A percentile compares a stretch with the other conserved stretches of the same genome.
These are phyloP conservation scores for Selenicereus undatus DNA, from an alignment of 148 eudicot genomes.

Conservation along the genomic window DNA sequence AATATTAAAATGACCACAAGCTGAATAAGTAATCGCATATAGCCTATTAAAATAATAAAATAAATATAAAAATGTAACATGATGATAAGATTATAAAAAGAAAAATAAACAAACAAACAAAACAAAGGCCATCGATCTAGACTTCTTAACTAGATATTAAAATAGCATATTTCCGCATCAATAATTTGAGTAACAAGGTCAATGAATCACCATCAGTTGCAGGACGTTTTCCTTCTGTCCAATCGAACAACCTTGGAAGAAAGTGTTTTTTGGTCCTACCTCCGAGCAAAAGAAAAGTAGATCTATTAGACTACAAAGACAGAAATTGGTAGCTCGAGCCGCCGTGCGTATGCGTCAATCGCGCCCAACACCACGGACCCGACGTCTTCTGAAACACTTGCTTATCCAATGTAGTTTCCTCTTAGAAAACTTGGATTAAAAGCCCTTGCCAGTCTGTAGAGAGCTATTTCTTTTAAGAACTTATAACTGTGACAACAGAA, in stretches of 20 bases:
- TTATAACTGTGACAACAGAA: slow-evolving; percentile 7
- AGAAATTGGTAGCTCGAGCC: too few species aligned
- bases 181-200: neutral
- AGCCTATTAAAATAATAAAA: slow-evolving; percentile 9
- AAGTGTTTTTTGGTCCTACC: too few species aligned
- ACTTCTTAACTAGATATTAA: neutral
- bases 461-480: slow-evolving; percentile 6
- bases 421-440: too few species aligned
- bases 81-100: neutral
- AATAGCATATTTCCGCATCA: slow-evolving; percentile 1
- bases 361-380: too few species aligned
- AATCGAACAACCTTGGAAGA: too few species aligned
- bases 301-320: too few species aligned
- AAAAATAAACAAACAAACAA: neutral
- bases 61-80: neutral
- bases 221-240: too few species aligned
- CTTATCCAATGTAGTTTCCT: too few species aligned
- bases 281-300: too few species aligned
- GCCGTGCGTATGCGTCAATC: too few species aligned
- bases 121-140: neutral
- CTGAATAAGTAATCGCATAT: neutral
- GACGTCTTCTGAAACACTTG: too few species aligned
- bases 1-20: neutral
- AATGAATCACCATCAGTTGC: neutral
- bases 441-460: too few species aligned